Evolutionary conservation across 2,329 filamentous ascomycete species (phyloP).

Genomic region (Monosporascus sp.): DNA sequence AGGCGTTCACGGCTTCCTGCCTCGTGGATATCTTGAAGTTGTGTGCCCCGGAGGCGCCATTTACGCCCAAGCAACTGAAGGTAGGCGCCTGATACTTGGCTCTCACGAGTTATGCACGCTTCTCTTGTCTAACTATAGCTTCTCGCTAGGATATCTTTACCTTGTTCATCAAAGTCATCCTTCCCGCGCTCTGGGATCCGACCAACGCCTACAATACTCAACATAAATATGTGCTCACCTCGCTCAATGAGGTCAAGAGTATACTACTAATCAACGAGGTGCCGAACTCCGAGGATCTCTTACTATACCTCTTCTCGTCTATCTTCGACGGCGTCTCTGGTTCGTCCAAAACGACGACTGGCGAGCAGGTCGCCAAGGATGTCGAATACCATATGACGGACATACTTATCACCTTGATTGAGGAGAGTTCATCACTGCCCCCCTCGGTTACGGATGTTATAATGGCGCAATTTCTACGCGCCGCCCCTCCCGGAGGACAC

Average conservation of each 20-base stretch:
- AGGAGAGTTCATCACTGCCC: constrained; percentile 75
- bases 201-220: constrained; percentile 88
- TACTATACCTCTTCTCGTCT: constrained; percentile 75
- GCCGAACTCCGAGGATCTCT: constrained; percentile 71
- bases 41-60: constrained; percentile 92
- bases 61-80: constrained; percentile 85
- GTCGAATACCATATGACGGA: constrained; percentile 90
- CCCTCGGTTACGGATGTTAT: constrained; percentile 84
- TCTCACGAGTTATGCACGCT: neutral
- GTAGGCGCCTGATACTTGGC: constrained; percentile 40
- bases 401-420: constrained; percentile 77
- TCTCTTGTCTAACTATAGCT: constrained; percentile 13
- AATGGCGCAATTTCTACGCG: constrained; percentile 90
- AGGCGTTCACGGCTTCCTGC: constrained; percentile 82
- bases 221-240: constrained; percentile 85
- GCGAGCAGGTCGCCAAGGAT: constrained; percentile 84
- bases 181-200: constrained; percentile 81
- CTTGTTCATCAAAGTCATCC: constrained; percentile 75
- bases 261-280: constrained; percentile 88
- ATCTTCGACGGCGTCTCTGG: constrained; percentile 90
- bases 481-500: constrained; percentile 63
- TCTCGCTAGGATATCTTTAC: constrained; percentile 80
- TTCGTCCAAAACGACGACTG: constrained; percentile 66
- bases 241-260: constrained; percentile 88
- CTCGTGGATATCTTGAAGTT: constrained; percentile 89